These are phyloP conservation scores for Cladosporium halotolerans DNA, from an alignment of 2,329 filamentous ascomycete genomes.

Conservation along the genomic window DNA sequence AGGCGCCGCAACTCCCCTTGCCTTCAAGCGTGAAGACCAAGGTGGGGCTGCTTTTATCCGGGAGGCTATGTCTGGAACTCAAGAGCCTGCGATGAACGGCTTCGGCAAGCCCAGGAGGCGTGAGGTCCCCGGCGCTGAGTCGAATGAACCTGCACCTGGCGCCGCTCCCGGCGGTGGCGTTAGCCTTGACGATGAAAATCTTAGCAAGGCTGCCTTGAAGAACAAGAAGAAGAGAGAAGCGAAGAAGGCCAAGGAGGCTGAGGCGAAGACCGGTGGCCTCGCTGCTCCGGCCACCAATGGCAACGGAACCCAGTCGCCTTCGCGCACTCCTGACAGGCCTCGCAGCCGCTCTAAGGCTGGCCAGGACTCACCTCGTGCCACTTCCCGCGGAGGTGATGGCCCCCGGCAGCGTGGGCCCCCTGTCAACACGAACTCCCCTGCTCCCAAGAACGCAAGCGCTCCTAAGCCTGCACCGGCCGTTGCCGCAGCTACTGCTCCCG, in stretches of 20 bases:
- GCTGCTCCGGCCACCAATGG: slow-evolving; percentile 43
- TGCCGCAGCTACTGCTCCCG: slow-evolving; percentile 29
- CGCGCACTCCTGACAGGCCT: slow-evolving; percentile 23
- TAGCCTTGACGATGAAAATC: slow-evolving; percentile 63
- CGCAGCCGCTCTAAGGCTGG: slow-evolving; percentile 29
- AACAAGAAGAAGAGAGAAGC: slow-evolving; percentile 98
- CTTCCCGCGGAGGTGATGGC: slow-evolving; percentile 21
- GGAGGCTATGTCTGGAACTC: slow-evolving; percentile 58
- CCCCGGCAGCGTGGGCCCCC: slow-evolving; percentile 21
- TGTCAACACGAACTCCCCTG: slow-evolving; percentile 36
- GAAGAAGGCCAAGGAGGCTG: slow-evolving; percentile 81
- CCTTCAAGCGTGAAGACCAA: slow-evolving; percentile 97
- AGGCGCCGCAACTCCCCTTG: slow-evolving; percentile 78
- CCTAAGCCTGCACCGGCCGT: slow-evolving; percentile 7
- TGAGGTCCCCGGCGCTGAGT: slow-evolving; percentile 80
- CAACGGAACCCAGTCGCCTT: slow-evolving; percentile 16
- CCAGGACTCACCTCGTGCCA: slow-evolving; percentile 22
- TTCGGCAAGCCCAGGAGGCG: slow-evolving; percentile 70
- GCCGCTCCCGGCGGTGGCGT: slow-evolving; percentile 62
- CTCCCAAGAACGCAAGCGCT: slow-evolving; percentile 10
- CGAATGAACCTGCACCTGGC: slow-evolving; percentile 55
- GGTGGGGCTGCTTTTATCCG: slow-evolving; percentile 82
- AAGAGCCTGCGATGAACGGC: slow-evolving; percentile 54
- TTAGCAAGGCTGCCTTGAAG: slow-evolving; percentile 82
- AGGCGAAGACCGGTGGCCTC: slow-evolving; percentile 50